These are phyloP conservation scores for Isoetes taiwanensis DNA, from an alignment of 75 land plant genomes.

Conservation along the genomic window DNA sequence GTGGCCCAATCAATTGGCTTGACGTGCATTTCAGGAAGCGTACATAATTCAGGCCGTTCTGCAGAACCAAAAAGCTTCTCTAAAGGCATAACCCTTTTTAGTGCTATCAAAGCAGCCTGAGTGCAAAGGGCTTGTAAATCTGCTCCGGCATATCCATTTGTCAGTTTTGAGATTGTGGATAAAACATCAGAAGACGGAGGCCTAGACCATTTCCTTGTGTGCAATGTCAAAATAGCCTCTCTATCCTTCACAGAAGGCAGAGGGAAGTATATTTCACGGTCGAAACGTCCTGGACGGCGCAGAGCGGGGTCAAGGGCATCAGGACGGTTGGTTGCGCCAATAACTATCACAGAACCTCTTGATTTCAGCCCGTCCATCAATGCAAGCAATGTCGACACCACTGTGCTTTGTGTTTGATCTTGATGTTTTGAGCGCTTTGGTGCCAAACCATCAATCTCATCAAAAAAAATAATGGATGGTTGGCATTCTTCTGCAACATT, in stretches of 20 bases:
- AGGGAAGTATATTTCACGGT: slow-evolving; percentile 93
- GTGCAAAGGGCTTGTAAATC: slow-evolving; percentile 95
- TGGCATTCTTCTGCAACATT: slow-evolving; percentile 88
- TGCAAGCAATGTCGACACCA: slow-evolving; percentile 89
- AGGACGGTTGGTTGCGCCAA: slow-evolving; percentile 97
- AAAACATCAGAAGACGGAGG: slow-evolving; percentile 46
- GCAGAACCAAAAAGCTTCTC: slow-evolving; percentile 40
- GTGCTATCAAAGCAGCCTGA: slow-evolving; percentile 74
- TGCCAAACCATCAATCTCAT: slow-evolving; percentile 97
- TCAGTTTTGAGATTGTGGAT: slow-evolving; percentile 45
- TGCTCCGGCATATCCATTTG: slow-evolving; percentile 90
- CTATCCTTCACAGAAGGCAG: slow-evolving; percentile 70
- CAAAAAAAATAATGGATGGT: slow-evolving; percentile 96
- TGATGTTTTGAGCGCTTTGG: slow-evolving; percentile 69
- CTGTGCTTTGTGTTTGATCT: slow-evolving; percentile 94
- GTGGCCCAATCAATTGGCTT: slow-evolving; percentile 75
- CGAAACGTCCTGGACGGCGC: slow-evolving; percentile 92
- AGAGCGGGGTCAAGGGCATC: slow-evolving; percentile 92
- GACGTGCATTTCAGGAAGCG: slow-evolving; percentile 57
- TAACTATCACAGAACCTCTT: slow-evolving; percentile 86
- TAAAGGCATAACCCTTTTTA: slow-evolving; percentile 53
- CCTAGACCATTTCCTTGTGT: slow-evolving; percentile 68
- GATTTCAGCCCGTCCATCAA: slow-evolving; percentile 81
- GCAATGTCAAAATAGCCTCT: slow-evolving; percentile 62
- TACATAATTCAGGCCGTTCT: slow-evolving; percentile 22